These are phyloP conservation scores for Lentinula detonsa DNA, from an alignment of 768 basidiomycete species.

Conservation along the genomic window DNA sequence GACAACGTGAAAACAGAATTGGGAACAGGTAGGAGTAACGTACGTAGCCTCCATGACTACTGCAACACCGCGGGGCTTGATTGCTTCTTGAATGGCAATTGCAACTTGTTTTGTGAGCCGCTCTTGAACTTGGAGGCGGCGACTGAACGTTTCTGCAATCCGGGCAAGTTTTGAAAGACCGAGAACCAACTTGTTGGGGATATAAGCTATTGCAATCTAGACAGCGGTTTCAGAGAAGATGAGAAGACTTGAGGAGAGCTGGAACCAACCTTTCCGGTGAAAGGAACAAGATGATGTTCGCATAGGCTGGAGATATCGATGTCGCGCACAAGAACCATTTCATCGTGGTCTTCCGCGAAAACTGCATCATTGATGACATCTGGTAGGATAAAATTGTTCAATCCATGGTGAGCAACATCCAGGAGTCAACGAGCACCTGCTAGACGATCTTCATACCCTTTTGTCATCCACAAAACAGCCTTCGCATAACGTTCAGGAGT, in stretches of 20 bases:
- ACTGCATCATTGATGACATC: constrained; percentile 99
- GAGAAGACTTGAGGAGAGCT: constrained; percentile 4
- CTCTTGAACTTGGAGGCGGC: constrained; percentile 96
- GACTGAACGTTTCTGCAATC: constrained; percentile 95
- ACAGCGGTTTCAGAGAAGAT: constrained; percentile 8
- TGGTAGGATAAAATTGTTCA: constrained; percentile 22
- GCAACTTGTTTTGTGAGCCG: constrained; percentile 97
- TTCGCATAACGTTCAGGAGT: constrained; percentile 97
- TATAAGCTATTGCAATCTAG: constrained; percentile 96
- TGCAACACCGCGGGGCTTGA: constrained; percentile 94
- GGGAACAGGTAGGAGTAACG: constrained; percentile 22
- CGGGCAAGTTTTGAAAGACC: constrained; percentile 95
- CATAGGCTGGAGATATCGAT: constrained; percentile 97
- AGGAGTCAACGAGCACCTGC: constrained; percentile 49
- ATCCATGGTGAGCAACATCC: constrained; percentile 9
- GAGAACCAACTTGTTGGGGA: constrained; percentile 90
- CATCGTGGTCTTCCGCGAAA: constrained; percentile 98
- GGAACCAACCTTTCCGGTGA: constrained; percentile 83
- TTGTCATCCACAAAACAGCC: constrained; percentile 98
- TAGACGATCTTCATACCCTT: constrained; percentile 94
- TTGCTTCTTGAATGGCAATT: constrained; percentile 96
- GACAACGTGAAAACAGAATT: constrained; percentile 6
- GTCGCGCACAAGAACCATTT: constrained; percentile 97
- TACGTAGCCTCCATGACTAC: constrained; percentile 99
- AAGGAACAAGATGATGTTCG: constrained; percentile 98